These are phyloP conservation scores for Phoma sp. DNA, from an alignment of 2,329 filamentous ascomycete genomes.

Conservation along the genomic window DNA sequence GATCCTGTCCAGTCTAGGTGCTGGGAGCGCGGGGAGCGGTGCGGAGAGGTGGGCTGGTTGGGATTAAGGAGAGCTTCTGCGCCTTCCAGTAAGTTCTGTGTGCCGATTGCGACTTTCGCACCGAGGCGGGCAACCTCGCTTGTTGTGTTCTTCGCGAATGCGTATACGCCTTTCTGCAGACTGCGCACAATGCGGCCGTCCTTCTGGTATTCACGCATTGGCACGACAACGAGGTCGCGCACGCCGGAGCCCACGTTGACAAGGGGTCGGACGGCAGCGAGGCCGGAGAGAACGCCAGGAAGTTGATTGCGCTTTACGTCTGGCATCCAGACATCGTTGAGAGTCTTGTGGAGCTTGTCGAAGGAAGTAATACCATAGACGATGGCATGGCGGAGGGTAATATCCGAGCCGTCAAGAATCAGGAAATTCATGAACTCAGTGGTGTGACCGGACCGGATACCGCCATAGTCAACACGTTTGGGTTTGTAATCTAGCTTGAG, in stretches of 20 bases:
- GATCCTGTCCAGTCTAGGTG: slow-evolving; percentile 56
- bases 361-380: slow-evolving; percentile 92
- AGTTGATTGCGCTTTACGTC: slow-evolving; percentile 91
- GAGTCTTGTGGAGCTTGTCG: slow-evolving; percentile 83
- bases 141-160: slow-evolving; percentile 92
- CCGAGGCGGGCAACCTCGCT: slow-evolving; percentile 94
- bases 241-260: slow-evolving; percentile 92
- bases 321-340: slow-evolving; percentile 97
- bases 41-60: slow-evolving; percentile 38
- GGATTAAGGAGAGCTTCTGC: slow-evolving; percentile 78
- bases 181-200: slow-evolving; percentile 92
- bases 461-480: slow-evolving; percentile 95
- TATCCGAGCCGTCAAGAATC: slow-evolving; percentile 85
- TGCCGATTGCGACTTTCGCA: slow-evolving; percentile 92
- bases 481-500: slow-evolving; percentile 96
- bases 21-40: slow-evolving; percentile 27
- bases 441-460: slow-evolving; percentile 88
- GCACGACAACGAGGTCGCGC: slow-evolving; percentile 84
- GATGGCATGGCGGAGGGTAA: slow-evolving; percentile 87
- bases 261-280: slow-evolving; percentile 87
- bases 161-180: slow-evolving; percentile 86
- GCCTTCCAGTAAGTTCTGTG: slow-evolving; percentile 88
- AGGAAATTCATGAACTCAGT: slow-evolving; percentile 99
- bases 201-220: slow-evolving; percentile 90
- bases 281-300: slow-evolving; percentile 83